phyloP scores from a whole-genome alignment of 2,329 filamentous ascomycete species.

The Elsinoe perseae region DNA sequence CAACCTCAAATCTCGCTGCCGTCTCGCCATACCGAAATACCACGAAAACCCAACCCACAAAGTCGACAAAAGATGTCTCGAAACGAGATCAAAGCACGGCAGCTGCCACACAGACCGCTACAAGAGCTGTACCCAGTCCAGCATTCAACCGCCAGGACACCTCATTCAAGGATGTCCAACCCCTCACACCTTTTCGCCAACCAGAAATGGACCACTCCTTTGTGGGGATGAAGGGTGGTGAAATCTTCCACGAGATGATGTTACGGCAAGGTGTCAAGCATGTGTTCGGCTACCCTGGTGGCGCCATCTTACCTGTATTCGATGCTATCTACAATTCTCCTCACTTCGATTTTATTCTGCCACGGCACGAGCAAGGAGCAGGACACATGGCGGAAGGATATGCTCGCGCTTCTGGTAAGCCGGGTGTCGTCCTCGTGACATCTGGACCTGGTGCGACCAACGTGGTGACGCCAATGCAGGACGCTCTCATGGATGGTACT shows the following conservation, averaged over 20 bases:
- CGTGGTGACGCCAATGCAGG: slow-evolving; percentile 91
- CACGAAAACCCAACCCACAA: slow-evolving; percentile 18
- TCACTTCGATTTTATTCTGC: slow-evolving; percentile 93
- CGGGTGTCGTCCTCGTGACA: slow-evolving; percentile 92
- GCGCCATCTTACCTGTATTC: slow-evolving; percentile 94
- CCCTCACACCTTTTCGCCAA: slow-evolving; percentile 39
- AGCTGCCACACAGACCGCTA: slow-evolving; percentile 30
- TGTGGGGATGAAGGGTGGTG: slow-evolving; percentile 87
- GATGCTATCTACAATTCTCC: slow-evolving; percentile 98
- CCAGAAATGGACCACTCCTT: slow-evolving; percentile 55
- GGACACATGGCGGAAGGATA: slow-evolving; percentile 99
- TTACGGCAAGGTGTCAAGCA: slow-evolving; percentile 84
- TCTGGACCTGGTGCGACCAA: slow-evolving; percentile 96
- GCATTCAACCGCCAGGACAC: slow-evolving; percentile 45
- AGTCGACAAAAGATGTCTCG: slow-evolving; percentile 24
- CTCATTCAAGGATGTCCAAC: slow-evolving; percentile 35
- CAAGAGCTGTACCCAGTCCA: slow-evolving; percentile 37
- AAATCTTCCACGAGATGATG: slow-evolving; percentile 99
- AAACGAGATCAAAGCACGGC: slow-evolving; percentile 39
- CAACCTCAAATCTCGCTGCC: slow-evolving; percentile 33
- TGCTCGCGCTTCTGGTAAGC: slow-evolving; percentile 84
- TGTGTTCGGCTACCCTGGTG: slow-evolving; percentile 80
- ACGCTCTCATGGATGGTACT: slow-evolving; percentile 89
- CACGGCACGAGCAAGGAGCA: slow-evolving; percentile 92
- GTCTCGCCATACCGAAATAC: slow-evolving; percentile 37